Base-by-base conservation (phyloP, 495 filamentous ascomycete species). In the Penicillium pulvis region DNA sequence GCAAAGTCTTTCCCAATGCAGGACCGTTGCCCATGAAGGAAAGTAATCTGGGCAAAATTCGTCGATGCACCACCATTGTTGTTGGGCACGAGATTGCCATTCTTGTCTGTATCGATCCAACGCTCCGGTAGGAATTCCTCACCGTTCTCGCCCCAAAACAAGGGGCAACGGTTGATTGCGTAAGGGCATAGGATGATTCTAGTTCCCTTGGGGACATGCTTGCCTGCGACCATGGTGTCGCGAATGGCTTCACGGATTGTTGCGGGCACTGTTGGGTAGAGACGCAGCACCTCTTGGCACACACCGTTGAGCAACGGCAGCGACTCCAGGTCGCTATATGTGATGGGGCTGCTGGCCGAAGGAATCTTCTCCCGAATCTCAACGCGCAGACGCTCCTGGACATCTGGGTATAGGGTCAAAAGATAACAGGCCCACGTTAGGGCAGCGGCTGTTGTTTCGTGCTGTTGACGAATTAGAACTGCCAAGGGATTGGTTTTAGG, bases 381-480 rank as follows among this genome's bases (percentile, higher is more conserved):
- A 1, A 68, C 62, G 9, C 81, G 80, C 0, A 84, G 74, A 0
- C 69, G 69, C 3, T 53, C 66, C 64, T 85, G 82, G 5, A 76
- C 61, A 3, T 78, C 65, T 6, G 81, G 79, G 58, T 84, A 57
- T 1, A 68, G 73, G 49, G 75, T 70, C 1, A 84, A 68, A 7
- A 85, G 76, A 57, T 81, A 81, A 39, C 75, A 75, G 19, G 78
- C 71, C 79, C 81, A 84, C 30, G 80, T 80, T 6, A 85, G 65
- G 35, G 82, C 79, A 23, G 72, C 73, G 46, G 81, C 80, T 1
- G 81, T 83, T 20, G 82, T 84, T 73, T 84, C 82, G 52, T 84
- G 81, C 75, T 68, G 11, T 8, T 20, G 9, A 36, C 11, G 4
- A n/a, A n/a, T 50, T 50, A 50, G 24, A 6, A 9, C 8, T 50